phyloP scores from a whole-genome alignment of 495 filamentous ascomycete species.

The Podospora sp. region DNA sequence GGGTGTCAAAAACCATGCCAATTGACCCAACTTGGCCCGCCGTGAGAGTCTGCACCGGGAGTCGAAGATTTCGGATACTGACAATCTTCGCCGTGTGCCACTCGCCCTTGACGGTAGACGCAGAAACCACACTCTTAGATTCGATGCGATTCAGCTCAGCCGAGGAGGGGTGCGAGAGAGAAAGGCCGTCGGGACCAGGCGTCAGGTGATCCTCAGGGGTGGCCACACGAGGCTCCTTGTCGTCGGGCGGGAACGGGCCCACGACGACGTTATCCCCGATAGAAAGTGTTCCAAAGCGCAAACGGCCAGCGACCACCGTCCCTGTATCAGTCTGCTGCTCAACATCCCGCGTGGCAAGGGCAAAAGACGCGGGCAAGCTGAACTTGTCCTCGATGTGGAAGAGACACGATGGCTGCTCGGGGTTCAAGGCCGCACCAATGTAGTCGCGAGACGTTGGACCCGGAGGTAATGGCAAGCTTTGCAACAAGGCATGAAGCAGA shows the following conservation, averaged over 20 bases:
- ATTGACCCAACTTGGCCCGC: constrained; percentile 90
- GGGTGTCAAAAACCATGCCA: constrained; percentile 65
- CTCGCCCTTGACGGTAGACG: constrained; percentile 56
- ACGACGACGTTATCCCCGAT: constrained; percentile 78
- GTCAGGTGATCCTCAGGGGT: constrained; percentile 45
- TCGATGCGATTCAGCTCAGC: constrained; percentile 45
- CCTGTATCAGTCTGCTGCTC: constrained; percentile 42
- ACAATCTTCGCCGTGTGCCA: constrained; percentile 80
- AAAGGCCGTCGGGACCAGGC: constrained; percentile 41
- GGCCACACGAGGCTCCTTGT: constrained; percentile 37
- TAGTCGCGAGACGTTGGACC: constrained; percentile 51
- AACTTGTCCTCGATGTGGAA: constrained; percentile 88
- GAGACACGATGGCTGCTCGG: constrained; percentile 56
- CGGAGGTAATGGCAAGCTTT: constrained; percentile 71
- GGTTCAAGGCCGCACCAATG: constrained; percentile 47
- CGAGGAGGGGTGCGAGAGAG: constrained; percentile 47
- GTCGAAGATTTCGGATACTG: constrained; percentile 83
- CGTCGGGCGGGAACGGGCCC: constrained; percentile 70
- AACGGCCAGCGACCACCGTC: constrained; percentile 78
- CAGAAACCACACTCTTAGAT: constrained; percentile 43
- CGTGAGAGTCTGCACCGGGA: constrained; percentile 75
- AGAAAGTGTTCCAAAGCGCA: constrained; percentile 75
- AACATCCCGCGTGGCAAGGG: constrained; percentile 42
- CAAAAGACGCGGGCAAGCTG: constrained; percentile 55
- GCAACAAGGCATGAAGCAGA: constrained; percentile 78